Evolutionary conservation across 164 flowering plant species (phyloP), one percentile per base, ranked within the genome.

Genomic region (Paratinospora sagittata): DNA sequence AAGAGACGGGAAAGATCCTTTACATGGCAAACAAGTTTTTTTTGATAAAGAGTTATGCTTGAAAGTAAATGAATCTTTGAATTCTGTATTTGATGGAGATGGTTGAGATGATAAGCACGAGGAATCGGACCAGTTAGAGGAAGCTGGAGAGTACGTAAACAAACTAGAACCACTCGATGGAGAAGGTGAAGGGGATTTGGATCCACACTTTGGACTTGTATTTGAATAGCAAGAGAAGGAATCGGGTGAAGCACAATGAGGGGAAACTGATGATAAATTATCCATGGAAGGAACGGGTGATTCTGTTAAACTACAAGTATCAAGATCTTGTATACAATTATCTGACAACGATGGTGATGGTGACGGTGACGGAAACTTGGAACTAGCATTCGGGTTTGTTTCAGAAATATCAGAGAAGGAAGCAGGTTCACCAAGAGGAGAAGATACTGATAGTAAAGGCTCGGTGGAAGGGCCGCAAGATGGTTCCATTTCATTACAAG

Each of bases 71-170:
- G n/a, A n/a, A n/a, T n/a, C n/a, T n/a, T n/a, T n/a, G n/a, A n/a
- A n/a, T n/a, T n/a, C n/a, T n/a, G n/a, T n/a, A n/a, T n/a, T n/a
- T n/a, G n/a, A n/a, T n/a, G n/a, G n/a, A n/a, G n/a, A n/a, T n/a
- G n/a, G n/a, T n/a, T n/a, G n/a, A n/a, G n/a, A n/a, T n/a, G n/a
- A n/a, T n/a, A n/a, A n/a, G n/a, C n/a, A n/a, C n/a, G n/a, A n/a
- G n/a, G n/a, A 76, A 82, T 90, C 89, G 43, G 96, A 88, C 90
- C 86, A 84, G 45, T 84, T 86, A 58, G 90, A 86, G 0, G 93
- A 88, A 36, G 91, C 86, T 13, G 95, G 95, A 55, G 96, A 90
- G 70, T 85, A 84, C 69, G 87, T 80, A 72, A 88, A 86, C 27
- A 87, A 85, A 79, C 87, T 83, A 24, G 93, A 81, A 68, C 79